A percentile compares a stretch with the other conserved stretches of the same genome.
Conservation (phyloP, 1,284 basidiomycete species). For the Cutaneotrichosporon sp. region DNA sequence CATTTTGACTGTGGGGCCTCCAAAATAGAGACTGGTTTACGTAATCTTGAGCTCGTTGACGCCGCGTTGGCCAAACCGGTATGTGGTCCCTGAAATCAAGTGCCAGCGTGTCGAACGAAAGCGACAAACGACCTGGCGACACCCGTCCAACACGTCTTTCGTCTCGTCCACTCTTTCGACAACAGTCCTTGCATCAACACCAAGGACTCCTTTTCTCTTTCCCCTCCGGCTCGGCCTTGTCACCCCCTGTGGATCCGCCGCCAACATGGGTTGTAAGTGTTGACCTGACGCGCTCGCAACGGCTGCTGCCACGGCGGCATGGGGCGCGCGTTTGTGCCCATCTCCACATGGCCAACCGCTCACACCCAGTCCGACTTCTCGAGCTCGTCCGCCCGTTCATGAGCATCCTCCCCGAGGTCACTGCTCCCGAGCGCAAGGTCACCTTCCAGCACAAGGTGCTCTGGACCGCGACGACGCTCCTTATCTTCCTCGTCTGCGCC, state of each 20-base stretch:
- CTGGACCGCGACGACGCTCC: conserved; percentile 95
- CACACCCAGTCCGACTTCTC: conserved; percentile 72
- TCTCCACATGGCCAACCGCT: not conserved
- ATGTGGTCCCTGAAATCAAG: not conserved
- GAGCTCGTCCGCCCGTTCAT: conserved; percentile 94
- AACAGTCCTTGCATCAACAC: conserved; percentile 1
- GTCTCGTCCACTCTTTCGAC: not conserved
- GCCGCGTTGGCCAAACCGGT: not conserved
- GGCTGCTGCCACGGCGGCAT: not conserved
- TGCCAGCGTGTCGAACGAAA: conserved; percentile 1
- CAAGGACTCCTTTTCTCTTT: conserved; percentile 3
- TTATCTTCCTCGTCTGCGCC: conserved; percentile 96
- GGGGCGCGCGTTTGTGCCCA: conserved; percentile 2
- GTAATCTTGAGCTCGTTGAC: not conserved
- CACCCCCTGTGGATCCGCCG: conserved; percentile 17
- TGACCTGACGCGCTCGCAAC: too few relatives aligned
- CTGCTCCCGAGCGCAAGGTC: conserved; percentile 91
- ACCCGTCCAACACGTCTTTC: not conserved
- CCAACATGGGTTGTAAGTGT: conserved; percentile 41
- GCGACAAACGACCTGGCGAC: not conserved
- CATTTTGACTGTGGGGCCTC: not conserved
- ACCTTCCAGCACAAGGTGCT: conserved; percentile 93
- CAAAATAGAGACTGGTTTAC: not conserved
- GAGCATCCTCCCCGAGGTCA: conserved; percentile 88
- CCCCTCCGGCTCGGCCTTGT: conserved; percentile 15